Evolutionary conservation across 2,329 filamentous ascomycete genomes (phyloP).

Genomic region (Teratosphaeria destructans): DNA sequence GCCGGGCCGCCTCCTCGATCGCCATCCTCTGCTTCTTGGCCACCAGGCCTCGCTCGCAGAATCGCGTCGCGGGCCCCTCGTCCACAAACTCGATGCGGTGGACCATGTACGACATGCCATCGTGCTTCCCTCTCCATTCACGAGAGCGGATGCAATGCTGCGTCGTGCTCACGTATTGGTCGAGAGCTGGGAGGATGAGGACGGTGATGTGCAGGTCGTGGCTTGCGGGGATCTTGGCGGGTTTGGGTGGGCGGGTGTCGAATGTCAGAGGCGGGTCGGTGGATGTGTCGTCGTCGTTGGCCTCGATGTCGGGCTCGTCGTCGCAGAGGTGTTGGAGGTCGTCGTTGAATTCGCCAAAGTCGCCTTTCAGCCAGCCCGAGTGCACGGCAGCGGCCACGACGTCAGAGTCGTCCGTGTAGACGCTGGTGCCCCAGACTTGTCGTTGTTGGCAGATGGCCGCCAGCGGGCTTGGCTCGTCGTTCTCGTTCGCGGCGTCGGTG

Average conservation of each 20-base stretch:
- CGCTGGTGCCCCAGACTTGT: slow-evolving; percentile 82
- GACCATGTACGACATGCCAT: slow-evolving; percentile 84
- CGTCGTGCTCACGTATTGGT: slow-evolving; percentile 64
- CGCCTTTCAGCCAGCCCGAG: slow-evolving; percentile 80
- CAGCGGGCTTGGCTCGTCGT: slow-evolving; percentile 49
- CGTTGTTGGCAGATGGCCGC: slow-evolving; percentile 75
- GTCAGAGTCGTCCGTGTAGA: slow-evolving; percentile 95
- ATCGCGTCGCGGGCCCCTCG: slow-evolving; percentile 48
- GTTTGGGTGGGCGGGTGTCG: slow-evolving; percentile 36
- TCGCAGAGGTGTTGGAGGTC: slow-evolving; percentile 21
- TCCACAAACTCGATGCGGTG: slow-evolving; percentile 75
- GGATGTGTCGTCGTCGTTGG: slow-evolving; percentile 1
- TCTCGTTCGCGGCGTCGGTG: slow-evolving; percentile 7
- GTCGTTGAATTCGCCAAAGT: slow-evolving; percentile 55
- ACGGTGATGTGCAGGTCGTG: slow-evolving; percentile 82
- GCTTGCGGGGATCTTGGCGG: slow-evolving; percentile 53
- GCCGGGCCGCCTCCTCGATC: slow-evolving; percentile 24
- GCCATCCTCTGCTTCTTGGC: slow-evolving; percentile 41
- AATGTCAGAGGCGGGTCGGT: slow-evolving; percentile 34
- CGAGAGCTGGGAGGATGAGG: slow-evolving; percentile 67
- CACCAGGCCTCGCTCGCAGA: slow-evolving; percentile 35
- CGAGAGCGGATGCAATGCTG: slow-evolving; percentile 75
- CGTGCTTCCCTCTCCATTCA: slow-evolving; percentile 65
- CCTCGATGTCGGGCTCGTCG: slow-evolving; percentile 16
- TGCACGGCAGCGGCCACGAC: slow-evolving; percentile 88